Evolutionary conservation across 75 land plant species (phyloP), one percentile per base, ranked within the genome.

Genomic region (Isoetes taiwanensis): DNA sequence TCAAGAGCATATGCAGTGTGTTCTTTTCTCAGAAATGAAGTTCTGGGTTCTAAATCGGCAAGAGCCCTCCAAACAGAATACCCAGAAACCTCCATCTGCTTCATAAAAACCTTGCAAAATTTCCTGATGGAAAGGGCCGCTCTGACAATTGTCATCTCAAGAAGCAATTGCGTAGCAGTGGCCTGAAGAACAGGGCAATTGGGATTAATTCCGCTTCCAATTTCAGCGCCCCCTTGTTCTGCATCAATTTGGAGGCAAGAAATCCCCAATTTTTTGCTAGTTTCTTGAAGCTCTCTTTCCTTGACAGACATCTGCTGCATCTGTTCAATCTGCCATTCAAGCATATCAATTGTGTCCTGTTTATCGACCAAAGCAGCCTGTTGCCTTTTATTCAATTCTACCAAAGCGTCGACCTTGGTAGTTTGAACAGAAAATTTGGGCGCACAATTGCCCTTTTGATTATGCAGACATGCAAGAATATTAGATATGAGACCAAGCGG

Each of bases 21-120:
- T 19, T 46, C 50, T n/a, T 46, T 46, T 23, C 25, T 46, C 16
- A n/a, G 25, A 46, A 46, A 46, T 6, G 5, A 5, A 6, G 50
- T 46, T 23, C 19, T 46, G 12, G 50, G 50, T n/a, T 46, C 50
- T 23, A 46, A n/a, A 46, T 46, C 50, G 6, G 12, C 50, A 6
- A 46, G 50, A 8, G 50, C 50, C 16, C 19, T 19, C 6, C 5
- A 46, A 16, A 46, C 50, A 5, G 16, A 6, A 23, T 46, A 46
- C 12, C 50, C 50, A n/a, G 50, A 46, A 5, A 46, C 16, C 50
- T 46, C 50, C 50, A 46, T 46, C 19, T 46, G 50, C 50, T 46
- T 46, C 50, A 46, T 46, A 23, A 46, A 46, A 8, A 46, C 50
- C 16, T 46, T 46, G 50, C 50, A 46, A n/a, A 46, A 46, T 23